Evolutionary conservation across 2,329 filamentous ascomycete species (phyloP).

Genomic region (Magnaporthiopsis poae): DNA sequence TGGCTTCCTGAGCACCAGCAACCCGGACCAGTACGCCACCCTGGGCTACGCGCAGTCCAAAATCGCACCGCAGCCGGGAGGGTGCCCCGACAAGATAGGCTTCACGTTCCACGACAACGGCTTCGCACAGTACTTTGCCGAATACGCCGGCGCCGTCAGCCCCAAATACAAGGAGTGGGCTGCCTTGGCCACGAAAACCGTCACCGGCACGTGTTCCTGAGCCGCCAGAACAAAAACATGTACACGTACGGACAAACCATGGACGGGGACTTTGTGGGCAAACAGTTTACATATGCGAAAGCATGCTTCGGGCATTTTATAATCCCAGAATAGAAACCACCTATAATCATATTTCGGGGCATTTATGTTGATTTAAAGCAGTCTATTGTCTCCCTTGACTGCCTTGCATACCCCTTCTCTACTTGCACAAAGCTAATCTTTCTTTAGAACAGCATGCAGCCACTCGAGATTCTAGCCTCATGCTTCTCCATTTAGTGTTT

Average conservation of each 20-base stretch:
- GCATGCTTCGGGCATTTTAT: neutral
- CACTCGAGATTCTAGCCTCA: too few species aligned
- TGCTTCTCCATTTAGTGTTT: neutral
- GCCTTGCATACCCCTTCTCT: too few species aligned
- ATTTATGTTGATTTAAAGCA: too few species aligned
- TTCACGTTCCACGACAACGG: conserved; percentile 17
- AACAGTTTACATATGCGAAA: neutral
- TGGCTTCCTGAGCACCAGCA: conserved; percentile 36
- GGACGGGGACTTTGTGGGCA: too few species aligned
- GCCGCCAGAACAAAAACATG: too few species aligned
- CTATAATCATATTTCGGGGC: too few species aligned
- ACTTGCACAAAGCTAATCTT: too few species aligned
- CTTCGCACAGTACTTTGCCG: conserved; percentile 11
- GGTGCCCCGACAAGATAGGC: conserved; percentile 9
- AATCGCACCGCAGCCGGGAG: conserved; percentile 10
- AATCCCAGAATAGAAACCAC: too few species aligned
- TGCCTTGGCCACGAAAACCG: conserved; percentile 9
- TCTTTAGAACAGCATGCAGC: too few species aligned
- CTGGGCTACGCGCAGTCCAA: conserved; percentile 49
- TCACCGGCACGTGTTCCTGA: neutral
- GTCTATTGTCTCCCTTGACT: neutral
- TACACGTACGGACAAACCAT: neutral
- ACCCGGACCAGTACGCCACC: conserved; percentile 22
- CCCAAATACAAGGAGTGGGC: conserved; percentile 10
- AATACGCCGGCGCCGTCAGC: conserved; percentile 10